Evolutionary conservation across 2,329 filamentous ascomycete genomes (phyloP).

Genomic region (Ceratocystiopsis sp.): DNA sequence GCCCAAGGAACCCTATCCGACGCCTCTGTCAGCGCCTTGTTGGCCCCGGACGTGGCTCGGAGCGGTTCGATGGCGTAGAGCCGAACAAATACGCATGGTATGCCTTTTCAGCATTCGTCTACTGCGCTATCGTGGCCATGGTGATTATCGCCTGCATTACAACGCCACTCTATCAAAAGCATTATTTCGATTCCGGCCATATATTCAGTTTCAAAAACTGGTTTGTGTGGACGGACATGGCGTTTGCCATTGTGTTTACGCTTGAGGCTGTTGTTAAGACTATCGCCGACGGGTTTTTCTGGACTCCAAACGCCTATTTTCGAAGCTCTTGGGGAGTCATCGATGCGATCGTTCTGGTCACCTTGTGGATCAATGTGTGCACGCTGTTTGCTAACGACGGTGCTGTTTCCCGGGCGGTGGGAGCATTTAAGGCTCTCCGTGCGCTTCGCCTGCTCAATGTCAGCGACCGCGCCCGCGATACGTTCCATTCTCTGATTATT

Average conservation of each 20-base stretch:
- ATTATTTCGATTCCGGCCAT: constrained; percentile 52
- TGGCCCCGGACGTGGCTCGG: constrained; percentile 71
- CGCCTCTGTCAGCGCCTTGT: constrained; percentile 77
- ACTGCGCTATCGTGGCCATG: constrained; percentile 90
- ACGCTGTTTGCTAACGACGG: constrained; percentile 70
- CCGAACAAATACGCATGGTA: constrained; percentile 89
- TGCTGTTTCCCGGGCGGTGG: constrained; percentile 74
- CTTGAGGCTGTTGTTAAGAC: constrained; percentile 81
- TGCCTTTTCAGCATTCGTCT: constrained; percentile 81
- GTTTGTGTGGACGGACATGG: constrained; percentile 89
- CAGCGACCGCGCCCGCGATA: constrained; percentile 87
- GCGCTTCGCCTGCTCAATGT: constrained; percentile 85
- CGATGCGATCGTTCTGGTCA: constrained; percentile 77
- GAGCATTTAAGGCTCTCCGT: constrained; percentile 90
- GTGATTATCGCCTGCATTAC: constrained; percentile 90
- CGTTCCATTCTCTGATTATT: constrained; percentile 92
- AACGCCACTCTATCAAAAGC: constrained; percentile 82
- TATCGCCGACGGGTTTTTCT: constrained; percentile 87
- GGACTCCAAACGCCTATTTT: constrained; percentile 94
- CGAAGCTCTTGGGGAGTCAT: constrained; percentile 95
- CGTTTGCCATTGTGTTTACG: constrained; percentile 76
- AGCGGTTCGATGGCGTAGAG: constrained; percentile 76
- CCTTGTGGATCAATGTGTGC: constrained; percentile 85
- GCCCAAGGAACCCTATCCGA: constrained; percentile 59
- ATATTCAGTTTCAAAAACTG: constrained; percentile 53